Percentiles rank a stretch among this genome's conserved stretches.
Evolutionary conservation across 2,329 filamentous ascomycete species (phyloP).

Genomic region (Cercospora citrullina): DNA sequence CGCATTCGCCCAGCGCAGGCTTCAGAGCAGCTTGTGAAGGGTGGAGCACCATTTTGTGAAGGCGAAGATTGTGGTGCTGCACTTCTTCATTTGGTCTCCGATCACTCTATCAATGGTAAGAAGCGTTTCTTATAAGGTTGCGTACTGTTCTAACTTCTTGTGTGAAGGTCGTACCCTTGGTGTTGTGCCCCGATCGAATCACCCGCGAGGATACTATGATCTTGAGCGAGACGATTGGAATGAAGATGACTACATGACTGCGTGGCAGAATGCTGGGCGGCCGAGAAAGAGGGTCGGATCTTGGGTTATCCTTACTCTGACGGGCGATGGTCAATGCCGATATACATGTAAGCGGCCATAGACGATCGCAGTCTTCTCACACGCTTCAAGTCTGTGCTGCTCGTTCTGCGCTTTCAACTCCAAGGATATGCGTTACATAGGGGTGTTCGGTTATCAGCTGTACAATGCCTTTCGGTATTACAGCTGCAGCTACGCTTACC

Average conservation of each 20-base stretch:
- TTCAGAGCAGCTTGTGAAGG: background rate
- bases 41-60: background rate
- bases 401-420: background rate
- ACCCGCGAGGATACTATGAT: conserved; percentile 9
- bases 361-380: background rate
- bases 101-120: background rate
- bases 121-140: no score
- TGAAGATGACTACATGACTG: conserved; percentile 11
- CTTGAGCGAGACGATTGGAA: conserved; percentile 11
- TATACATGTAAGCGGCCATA: background rate
- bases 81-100: background rate
- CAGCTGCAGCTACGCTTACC: background rate
- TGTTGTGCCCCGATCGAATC: background rate
- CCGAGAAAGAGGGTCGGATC: background rate
- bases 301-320: background rate
- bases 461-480: background rate
- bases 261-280: conserved; percentile 6
- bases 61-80: background rate
- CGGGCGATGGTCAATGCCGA: background rate
- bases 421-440: background rate
- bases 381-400: background rate
- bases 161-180: background rate
- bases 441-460: background rate
- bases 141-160: background rate
- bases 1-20: background rate